Evolutionary conservation across 768 basidiomycete species (phyloP).

Genomic region (Rhizopogon rudus): DNA sequence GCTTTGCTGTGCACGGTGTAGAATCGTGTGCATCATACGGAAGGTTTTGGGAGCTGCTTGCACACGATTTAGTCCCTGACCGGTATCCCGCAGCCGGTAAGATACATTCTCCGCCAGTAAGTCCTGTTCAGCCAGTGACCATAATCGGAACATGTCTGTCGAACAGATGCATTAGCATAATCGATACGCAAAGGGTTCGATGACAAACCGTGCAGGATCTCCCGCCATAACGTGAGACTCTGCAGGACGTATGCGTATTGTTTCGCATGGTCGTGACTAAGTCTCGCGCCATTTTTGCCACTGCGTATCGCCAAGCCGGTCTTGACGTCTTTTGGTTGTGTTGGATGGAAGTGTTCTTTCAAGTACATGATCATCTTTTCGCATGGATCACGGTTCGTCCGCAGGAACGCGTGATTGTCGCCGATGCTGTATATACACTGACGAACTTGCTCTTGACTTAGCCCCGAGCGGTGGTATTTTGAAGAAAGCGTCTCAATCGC

Average conservation of each 20-base stretch:
- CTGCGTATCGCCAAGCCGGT: slow-evolving; percentile 74
- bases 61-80: slow-evolving; percentile 87
- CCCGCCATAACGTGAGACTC: slow-evolving; percentile 82
- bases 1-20: slow-evolving; percentile 76
- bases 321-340: slow-evolving; percentile 58
- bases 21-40: slow-evolving; percentile 85
- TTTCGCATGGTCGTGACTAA: slow-evolving; percentile 80
- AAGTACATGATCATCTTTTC: slow-evolving; percentile 77
- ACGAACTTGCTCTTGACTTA: slow-evolving; percentile 61
- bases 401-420: slow-evolving; percentile 85
- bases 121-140: slow-evolving; percentile 79
- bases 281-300: slow-evolving; percentile 72
- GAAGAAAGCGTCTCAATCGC: slow-evolving; percentile 73
- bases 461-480: slow-evolving; percentile 53
- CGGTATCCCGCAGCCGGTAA: slow-evolving; percentile 84
- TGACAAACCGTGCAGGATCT: slow-evolving; percentile 68
- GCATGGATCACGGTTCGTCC: slow-evolving; percentile 84
- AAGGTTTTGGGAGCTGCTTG: slow-evolving; percentile 84
- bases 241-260: slow-evolving; percentile 86
- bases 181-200: slow-evolving; percentile 7
- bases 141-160: slow-evolving; percentile 84
- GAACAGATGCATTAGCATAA: slow-evolving; percentile 3
- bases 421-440: slow-evolving; percentile 87
- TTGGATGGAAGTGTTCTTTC: slow-evolving; percentile 74
- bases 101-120: slow-evolving; percentile 67